Evolutionary conservation across 805 yeast species (phyloP).

Genomic region (Saturnispora sekii): DNA sequence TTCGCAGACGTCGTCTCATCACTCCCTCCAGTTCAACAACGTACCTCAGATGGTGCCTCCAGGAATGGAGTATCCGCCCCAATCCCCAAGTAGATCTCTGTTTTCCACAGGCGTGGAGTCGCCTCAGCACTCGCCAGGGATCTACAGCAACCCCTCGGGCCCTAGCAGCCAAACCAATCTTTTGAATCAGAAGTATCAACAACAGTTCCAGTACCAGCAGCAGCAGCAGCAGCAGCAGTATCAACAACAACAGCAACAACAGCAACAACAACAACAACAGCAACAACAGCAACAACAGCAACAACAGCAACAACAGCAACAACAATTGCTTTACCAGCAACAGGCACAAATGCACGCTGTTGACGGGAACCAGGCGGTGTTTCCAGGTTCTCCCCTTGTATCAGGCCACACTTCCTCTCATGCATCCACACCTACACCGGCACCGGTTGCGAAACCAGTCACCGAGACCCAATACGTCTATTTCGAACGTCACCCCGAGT

Average conservation of each 20-base stretch:
- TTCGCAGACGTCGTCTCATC: neutral
- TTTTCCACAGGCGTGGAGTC: neutral
- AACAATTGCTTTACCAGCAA: conserved; percentile 8
- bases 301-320: conserved; percentile 14
- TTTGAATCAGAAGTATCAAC: conserved; percentile 10
- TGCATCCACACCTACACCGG: neutral
- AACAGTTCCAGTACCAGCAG: conserved; percentile 15
- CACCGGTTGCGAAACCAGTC: neutral
- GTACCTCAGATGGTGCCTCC: neutral
- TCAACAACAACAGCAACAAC: conserved; percentile 13
- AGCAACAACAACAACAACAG: neutral
- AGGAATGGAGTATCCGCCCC: neutral
- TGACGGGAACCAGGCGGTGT: no score
- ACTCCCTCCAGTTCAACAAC: neutral
- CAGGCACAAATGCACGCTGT: conserved; percentile 6
- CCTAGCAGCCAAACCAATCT: neutral
- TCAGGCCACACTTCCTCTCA: no score
- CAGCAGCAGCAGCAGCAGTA: conserved; percentile 22
- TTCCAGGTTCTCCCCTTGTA: no score
- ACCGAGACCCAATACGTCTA: conserved; percentile 42
- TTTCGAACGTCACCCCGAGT: conserved; percentile 77
- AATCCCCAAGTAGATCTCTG: neutral
- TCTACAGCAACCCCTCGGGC: neutral
- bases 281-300: conserved; percentile 3
- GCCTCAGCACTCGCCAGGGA: neutral